Evolutionary conservation across 441 rosid genomes (phyloP), one percentile per base, ranked within the genome.

Genomic region (Mallotus repandus): DNA sequence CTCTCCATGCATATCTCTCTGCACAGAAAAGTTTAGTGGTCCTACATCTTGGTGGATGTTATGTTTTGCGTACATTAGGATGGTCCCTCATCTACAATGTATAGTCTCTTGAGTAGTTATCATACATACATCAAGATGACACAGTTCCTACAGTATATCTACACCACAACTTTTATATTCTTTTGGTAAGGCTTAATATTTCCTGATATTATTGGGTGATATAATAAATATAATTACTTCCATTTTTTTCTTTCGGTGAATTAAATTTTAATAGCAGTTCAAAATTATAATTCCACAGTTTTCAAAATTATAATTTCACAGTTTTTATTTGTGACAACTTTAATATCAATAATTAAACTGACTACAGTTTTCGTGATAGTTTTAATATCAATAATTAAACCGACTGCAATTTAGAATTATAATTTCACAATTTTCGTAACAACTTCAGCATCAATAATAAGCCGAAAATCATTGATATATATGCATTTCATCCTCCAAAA

Each of bases 21-120:
- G 56, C 74, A 71, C 63, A 63, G 22, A 9, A 71, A 78, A 78
- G 65, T 68, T 53, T 63, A 29, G 86, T 81, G 89, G 89, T 86
- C 87, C 87, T 77, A 29, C 50, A 66, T 68, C 63, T 64, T 63
- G 49, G 79, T 63, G 78, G 74, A 75, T 76, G 76, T 29, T 25
- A 46, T 46, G 2, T 50, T 9, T 1, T 50, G 76, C 59, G 7
- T 62, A 19, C 6, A 52, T 32, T 67, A 50, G 18, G 63, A 58
- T 82, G 90, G 90, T 85, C 90, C 88, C 88, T 74, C 64, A 29
- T 71, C 84, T 79, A 70, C 63, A 70, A 22, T 14, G 14, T 18
- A 15, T 63, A 14, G 66, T 52, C 19, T 25, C 62, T 81, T 56
- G 70, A 43, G 81, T 80, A 38, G 63, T 75, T 63, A 75, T 82